Base-by-base conservation (phyloP, 495 filamentous ascomycete genomes). In the Hypoxylon subgilvum region DNA sequence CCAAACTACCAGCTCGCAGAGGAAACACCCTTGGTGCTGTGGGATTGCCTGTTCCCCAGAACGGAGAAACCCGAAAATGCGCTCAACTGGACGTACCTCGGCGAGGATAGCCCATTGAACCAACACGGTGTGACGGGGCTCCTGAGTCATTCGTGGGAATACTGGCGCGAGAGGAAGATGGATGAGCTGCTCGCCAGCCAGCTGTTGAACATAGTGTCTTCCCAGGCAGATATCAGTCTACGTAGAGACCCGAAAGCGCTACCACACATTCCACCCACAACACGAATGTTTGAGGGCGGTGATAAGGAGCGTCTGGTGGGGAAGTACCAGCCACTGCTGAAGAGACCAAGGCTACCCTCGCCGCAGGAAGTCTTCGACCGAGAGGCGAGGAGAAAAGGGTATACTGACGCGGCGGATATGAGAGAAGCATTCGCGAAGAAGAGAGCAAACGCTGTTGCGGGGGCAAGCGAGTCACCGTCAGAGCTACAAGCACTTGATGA, bases 1-100 rank as follows among this genome's bases (percentile, higher is more conserved):
- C 95, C 95, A 4, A 82, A 76, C 12, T 98, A 97, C 74, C 82
- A 87, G 40, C 96, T 98, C 86, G 94, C 95, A 0, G 84, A 84
- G 22, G 93, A 96, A 61, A 82, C 84, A 16, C 91, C 95, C 0
- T 78, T 98, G 9, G 93, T 98, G 2, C 81, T 98, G 8, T 97
- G 92, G 93, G 90, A 97, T 63, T 96, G 92, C 69, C 78, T 91
- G 8, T 98, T 96, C 72, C 92, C 94, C 28, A 61, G 36, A 47
- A 57, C 52, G 23, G 60, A 43, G 57, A 56, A 66, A 75, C 72
- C 18, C 75, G 58, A 52, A 57, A 79, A 95, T 67, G 76, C 81
- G n/a, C 57, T 97, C 39, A 70, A 86, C 4, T 97, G 94, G 95
- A 56, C 91, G 0, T 89, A 93, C 69, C 76, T 85, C 12, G 80